These are phyloP conservation scores for Clonostachys sp. DNA, from an alignment of 2,329 filamentous ascomycete species.

Conservation along the genomic window DNA sequence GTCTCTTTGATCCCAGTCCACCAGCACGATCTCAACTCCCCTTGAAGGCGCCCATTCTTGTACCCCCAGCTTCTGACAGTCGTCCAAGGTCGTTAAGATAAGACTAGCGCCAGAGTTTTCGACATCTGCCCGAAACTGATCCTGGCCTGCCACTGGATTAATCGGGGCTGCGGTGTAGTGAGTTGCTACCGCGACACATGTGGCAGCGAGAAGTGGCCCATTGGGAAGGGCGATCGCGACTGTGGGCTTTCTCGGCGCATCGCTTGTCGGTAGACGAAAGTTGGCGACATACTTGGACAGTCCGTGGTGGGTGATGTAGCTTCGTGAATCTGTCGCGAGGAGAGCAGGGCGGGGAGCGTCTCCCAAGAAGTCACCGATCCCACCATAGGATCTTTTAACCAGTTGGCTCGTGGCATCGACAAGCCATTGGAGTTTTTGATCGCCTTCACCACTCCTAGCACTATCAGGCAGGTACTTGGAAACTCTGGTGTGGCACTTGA, in stretches of 20 bases:
- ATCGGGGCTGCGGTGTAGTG: conserved; percentile 49
- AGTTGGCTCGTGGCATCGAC: conserved; percentile 10
- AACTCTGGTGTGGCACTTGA: conserved; percentile 25
- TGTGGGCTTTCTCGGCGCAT: conserved; percentile 25
- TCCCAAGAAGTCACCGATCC: conserved; percentile 30
- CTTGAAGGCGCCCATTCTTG: conserved; percentile 18
- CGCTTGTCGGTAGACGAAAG: conserved; percentile 20
- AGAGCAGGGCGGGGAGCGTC: conserved; percentile 17
- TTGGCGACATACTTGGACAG: conserved; percentile 21
- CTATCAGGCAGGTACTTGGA: conserved; percentile 28
- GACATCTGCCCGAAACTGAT: conserved; percentile 47
- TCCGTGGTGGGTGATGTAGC: conserved; percentile 21
- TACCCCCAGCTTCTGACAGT: conserved; percentile 32
- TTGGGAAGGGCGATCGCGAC: conserved; percentile 48
- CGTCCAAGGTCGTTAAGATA: conserved; percentile 36
- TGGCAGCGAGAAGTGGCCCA: conserved; percentile 45
- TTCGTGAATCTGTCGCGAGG: conserved; percentile 11
- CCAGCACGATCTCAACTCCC: conserved; percentile 29
- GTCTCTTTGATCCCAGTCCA: conserved; percentile 27
- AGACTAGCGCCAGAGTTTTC: conserved; percentile 37
- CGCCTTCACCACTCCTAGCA: conserved; percentile 16
- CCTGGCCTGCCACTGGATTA: conserved; percentile 38
- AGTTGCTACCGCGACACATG: conserved; percentile 40
- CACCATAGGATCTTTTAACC: conserved; percentile 23
- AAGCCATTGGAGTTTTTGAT: conserved; percentile 6